These are phyloP conservation scores for Scopulariopsis brevicaulis DNA, from an alignment of 2,329 filamentous ascomycete genomes.

Conservation along the genomic window DNA sequence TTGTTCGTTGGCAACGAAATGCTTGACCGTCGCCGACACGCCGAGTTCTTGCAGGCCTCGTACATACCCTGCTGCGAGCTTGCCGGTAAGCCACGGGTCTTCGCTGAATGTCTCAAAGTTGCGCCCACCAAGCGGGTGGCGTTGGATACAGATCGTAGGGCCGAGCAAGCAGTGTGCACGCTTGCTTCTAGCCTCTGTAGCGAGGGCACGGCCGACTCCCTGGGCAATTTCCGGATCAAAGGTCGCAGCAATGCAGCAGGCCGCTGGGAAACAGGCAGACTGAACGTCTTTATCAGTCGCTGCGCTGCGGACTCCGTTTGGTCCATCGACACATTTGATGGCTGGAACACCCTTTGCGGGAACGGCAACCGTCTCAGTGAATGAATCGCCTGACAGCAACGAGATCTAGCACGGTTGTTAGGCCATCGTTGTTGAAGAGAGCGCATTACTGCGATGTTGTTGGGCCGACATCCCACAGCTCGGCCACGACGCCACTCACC, in stretches of 20 bases:
- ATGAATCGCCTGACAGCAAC: too few species aligned
- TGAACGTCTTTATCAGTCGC: conserved; percentile 15
- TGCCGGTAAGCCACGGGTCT: conserved; percentile 26
- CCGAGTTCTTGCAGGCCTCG: conserved; percentile 24
- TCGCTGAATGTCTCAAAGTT: conserved; percentile 28
- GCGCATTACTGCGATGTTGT: too few species aligned
- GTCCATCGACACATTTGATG: too few species aligned
- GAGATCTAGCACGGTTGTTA: too few species aligned
- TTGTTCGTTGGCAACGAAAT: conserved; percentile 31
- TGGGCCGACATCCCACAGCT: conserved; percentile 12
- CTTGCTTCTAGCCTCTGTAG: conserved; percentile 42
- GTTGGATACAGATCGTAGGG: conserved; percentile 26
- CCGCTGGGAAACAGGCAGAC: conserved; percentile 19
- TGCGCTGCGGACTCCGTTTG: conserved; percentile 21
- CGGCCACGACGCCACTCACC: conserved; percentile 5
- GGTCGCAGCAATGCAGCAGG: conserved; percentile 41
- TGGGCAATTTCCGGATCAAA: conserved; percentile 48
- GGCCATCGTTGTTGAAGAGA: too few species aligned
- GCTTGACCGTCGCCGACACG: conserved; percentile 29
- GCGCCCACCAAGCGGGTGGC: conserved; percentile 27
- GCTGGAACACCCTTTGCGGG: too few species aligned
- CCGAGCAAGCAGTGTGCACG: conserved; percentile 55
- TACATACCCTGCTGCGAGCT: conserved; percentile 17
- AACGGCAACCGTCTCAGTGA: too few species aligned
- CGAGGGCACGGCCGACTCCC: conserved; percentile 46